A percentile compares a stretch with the other conserved stretches of the same genome.
Evolutionary conservation across 1,139 yeast species (phyloP).

Genomic region (Candida sanyaensis): DNA sequence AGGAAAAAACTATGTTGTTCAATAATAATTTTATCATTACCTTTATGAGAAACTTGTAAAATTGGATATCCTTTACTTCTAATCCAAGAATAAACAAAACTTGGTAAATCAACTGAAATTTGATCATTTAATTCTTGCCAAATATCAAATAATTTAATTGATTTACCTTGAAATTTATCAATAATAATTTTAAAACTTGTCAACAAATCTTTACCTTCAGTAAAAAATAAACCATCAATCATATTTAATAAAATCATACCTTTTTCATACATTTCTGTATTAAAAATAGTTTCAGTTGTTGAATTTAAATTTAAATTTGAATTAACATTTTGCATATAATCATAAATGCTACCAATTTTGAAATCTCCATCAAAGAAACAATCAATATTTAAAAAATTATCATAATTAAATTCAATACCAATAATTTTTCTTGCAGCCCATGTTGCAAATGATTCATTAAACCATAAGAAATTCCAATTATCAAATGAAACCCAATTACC

Average conservation of each 20-base stretch:
- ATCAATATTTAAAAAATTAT: constrained; percentile 43
- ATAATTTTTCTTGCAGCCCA: constrained; percentile 37
- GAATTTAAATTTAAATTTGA: too few relatives aligned
- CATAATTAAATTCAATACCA: constrained; percentile 18
- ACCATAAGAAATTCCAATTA: constrained; percentile 68
- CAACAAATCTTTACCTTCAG: constrained; percentile 22
- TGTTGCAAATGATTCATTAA: constrained; percentile 78
- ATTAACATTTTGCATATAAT: constrained; percentile 28
- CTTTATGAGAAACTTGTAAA: constrained; percentile 35
- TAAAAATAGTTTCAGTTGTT: constrained; percentile 42
- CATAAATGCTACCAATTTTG: constrained; percentile 27
- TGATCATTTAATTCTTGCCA: constrained; percentile 47
- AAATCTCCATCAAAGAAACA: constrained; percentile 27
- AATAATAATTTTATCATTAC: constrained; percentile 29
- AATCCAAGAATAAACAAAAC: constrained; percentile 60
- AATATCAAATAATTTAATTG: constrained; percentile 56
- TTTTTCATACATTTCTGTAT: constrained; percentile 59
- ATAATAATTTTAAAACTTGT: constrained; percentile 46
- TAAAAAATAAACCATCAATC: constrained; percentile 41
- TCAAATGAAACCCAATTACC: constrained; percentile 69
- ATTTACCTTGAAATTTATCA: constrained; percentile 29
- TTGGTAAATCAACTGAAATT: constrained; percentile 32
- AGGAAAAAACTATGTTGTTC: constrained; percentile 56
- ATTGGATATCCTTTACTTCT: constrained; percentile 61
- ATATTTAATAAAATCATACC: constrained; percentile 63